These are phyloP conservation scores for Solidago caesia DNA, from an alignment of 129 eudicot species.

Conservation along the genomic window DNA sequence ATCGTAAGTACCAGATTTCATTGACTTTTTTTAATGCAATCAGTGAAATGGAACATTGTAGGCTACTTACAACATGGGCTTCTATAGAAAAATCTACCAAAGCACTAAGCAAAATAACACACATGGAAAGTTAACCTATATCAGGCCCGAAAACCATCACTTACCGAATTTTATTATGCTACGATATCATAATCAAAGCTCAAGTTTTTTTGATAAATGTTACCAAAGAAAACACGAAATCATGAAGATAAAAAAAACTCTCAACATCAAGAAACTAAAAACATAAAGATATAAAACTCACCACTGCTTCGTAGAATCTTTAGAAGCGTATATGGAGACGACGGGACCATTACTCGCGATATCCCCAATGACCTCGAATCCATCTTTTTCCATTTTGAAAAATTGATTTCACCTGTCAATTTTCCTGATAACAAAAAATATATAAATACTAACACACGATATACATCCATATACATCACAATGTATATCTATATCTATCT, in stretches of 20 bases:
- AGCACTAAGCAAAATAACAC: too few relatives aligned
- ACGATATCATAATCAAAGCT: neutral
- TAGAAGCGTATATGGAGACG: slow-evolving; percentile 62
- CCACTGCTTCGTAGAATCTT: slow-evolving; percentile 59
- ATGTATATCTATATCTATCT: too few relatives aligned
- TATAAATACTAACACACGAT: neutral
- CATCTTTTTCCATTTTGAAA: slow-evolving; percentile 63
- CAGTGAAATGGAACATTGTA: too few relatives aligned
- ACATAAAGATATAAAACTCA: slow-evolving; percentile 21
- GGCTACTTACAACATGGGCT: too few relatives aligned
- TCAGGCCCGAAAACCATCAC: neutral
- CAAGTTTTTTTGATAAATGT: too few relatives aligned
- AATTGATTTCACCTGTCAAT: slow-evolving; percentile 36
- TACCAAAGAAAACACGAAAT: neutral
- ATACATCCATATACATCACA: too few relatives aligned
- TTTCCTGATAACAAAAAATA: slow-evolving; percentile 16
- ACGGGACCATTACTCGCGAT: slow-evolving; percentile 47
- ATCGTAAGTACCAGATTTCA: too few relatives aligned
- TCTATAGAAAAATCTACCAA: too few relatives aligned
- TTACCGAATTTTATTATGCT: neutral
- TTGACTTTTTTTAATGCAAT: too few relatives aligned
- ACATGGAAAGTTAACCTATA: neutral
- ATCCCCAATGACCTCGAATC: slow-evolving; percentile 71
- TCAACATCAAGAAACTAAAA: neutral
- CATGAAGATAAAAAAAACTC: neutral